Percentiles rank a stretch among this genome's conserved stretches.
Conservation (phyloP, 441 rosid genomes). For the Eugenia klotzschiana region DNA sequence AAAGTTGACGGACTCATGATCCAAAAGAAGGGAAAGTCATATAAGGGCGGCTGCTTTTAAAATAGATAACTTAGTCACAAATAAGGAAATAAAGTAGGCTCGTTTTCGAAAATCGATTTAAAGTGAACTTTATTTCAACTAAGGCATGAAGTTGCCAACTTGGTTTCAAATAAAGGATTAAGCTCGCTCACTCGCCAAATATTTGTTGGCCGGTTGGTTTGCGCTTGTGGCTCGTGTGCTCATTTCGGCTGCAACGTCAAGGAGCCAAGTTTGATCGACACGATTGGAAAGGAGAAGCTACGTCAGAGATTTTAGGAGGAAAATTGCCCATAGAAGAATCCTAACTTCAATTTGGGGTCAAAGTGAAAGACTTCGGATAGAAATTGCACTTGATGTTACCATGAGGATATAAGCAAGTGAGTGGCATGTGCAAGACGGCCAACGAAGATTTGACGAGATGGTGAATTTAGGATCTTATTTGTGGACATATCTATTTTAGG, state of each 20-base stretch:
- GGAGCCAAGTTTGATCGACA: not conserved
- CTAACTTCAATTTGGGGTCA: not conserved
- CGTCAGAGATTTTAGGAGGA: not conserved
- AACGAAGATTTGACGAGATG: not conserved
- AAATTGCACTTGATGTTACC: not conserved
- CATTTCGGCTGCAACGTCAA: not conserved
- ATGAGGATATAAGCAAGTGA: not conserved
- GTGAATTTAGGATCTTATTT: not conserved
- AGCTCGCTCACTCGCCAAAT: too few relatives aligned
- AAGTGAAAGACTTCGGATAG: not conserved
- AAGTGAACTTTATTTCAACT: too few relatives aligned
- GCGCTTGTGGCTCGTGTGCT: not conserved
- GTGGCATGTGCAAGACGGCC: not conserved
- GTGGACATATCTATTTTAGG: fast-evolving
- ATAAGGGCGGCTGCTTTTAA: not conserved
- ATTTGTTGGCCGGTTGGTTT: too few relatives aligned
- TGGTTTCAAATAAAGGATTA: too few relatives aligned
- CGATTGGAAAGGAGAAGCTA: not conserved
- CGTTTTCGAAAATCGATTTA: too few relatives aligned
- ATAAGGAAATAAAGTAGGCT: not conserved
- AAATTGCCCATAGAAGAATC: not conserved
- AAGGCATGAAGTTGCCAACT: too few relatives aligned
- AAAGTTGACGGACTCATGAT: not conserved
- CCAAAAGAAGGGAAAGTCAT: not conserved
- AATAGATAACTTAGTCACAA: not conserved